Percentiles rank a stretch among this genome's conserved stretches.
phyloP scores from a whole-genome alignment of 2,329 filamentous ascomycete genomes.

The Aspergillus sclerotialis region DNA sequence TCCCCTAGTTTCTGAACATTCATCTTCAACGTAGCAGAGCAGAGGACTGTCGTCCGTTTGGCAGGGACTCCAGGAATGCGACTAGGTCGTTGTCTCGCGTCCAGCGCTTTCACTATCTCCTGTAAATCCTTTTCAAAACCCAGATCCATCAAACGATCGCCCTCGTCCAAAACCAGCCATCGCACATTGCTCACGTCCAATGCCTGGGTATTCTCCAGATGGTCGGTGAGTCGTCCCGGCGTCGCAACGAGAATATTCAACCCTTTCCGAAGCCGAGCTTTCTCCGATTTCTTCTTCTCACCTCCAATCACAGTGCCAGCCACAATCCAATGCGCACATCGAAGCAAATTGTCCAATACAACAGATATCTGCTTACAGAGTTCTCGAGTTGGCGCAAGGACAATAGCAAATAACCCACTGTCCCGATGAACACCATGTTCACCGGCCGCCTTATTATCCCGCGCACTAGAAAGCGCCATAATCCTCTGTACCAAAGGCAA shows the following conservation, averaged over 20 bases:
- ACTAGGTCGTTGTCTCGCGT: constrained; percentile 56
- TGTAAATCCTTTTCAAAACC: constrained; percentile 93
- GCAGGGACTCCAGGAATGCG: constrained; percentile 62
- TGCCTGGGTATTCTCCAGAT: constrained; percentile 84
- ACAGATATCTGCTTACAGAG: constrained; percentile 87
- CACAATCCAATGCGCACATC: constrained; percentile 91
- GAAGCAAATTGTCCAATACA: constrained; percentile 76
- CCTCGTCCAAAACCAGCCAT: constrained; percentile 93
- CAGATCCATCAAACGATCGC: constrained; percentile 95
- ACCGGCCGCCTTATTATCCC: constrained; percentile 15
- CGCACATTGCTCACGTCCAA: constrained; percentile 81
- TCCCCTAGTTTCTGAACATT: constrained; percentile 90
- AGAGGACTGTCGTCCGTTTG: constrained; percentile 75
- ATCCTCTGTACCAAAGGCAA: constrained; percentile 87
- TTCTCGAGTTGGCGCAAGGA: constrained; percentile 91
- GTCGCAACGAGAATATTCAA: constrained; percentile 95
- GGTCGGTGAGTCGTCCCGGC: constrained; percentile 82
- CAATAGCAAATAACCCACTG: constrained; percentile 85
- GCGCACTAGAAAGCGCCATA: constrained; percentile 56
- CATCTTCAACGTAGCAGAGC: constrained; percentile 97
- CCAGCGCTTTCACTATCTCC: constrained; percentile 74
- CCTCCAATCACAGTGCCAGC: constrained; percentile 74
- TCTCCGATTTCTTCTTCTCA: constrained; percentile 74
- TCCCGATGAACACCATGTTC: constrained; percentile 63
- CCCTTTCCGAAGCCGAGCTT: constrained; percentile 86